Base-by-base conservation (phyloP, 1,284 basidiomycete species). In the Boletellus deceptivus region DNA sequence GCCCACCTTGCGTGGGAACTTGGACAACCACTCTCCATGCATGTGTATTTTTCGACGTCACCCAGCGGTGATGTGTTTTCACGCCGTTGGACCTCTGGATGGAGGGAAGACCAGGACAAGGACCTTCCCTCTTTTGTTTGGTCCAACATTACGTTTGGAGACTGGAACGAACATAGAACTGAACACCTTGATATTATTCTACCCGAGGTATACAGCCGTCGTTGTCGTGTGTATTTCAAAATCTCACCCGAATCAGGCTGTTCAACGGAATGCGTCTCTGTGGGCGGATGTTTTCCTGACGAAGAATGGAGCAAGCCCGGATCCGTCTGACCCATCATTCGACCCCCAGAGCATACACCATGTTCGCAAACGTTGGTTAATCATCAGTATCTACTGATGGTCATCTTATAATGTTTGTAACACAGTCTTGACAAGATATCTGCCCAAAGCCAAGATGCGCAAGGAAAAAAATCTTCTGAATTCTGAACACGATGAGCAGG, bases 251-350 rank as follows among this genome's bases (percentile, higher is more conserved):
- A 34, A 46, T 41, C 54, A 93, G 86, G 77, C 74, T 41, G 94
- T 96, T 6, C 75, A 87, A 60, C 75, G 79, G 52, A 97, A 97
- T 64, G 88, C 84, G 13, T 84, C 86, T 6, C 68, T 93, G 46
- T 97, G 88, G 86, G 89, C 91, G 9, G 93, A 98, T 60, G 75
- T 97, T 10, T 87, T 91, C 62, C 73, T 98, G 8, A 79, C 86
- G 4, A 85, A 81, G 59, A 78, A 86, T 50, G 80, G 79, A 1
- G 75, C 78, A 34, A 83, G 73, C 56, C 84, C 83, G 3, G 77
- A 92, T 61, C 89, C 89, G 3, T 67, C 72, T 11, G 74, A 77
- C 49, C 56, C 73, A 7, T 67, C 68, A 0, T 91, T 80, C 61
- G 73, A 79, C 45, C 72, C 76, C 1, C 69, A 72, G 8, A 75